A percentile compares a stretch with the other conserved stretches of the same genome.
Conservation (phyloP, 1,139 yeast species). For the Zygosaccharomyces sapae region DNA sequence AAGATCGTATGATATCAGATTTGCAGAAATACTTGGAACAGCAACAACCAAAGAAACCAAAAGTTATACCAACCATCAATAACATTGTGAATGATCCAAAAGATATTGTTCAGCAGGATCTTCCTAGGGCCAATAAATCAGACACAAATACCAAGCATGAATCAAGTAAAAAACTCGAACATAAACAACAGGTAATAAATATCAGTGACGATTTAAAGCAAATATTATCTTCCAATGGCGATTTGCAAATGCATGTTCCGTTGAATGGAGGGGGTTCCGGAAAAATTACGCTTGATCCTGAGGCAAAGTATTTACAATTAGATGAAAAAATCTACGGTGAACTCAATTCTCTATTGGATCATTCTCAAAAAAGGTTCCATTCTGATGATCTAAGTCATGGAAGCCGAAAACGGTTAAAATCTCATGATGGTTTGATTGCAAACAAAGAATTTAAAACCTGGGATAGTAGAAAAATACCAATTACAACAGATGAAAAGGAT, state of each 20-base stretch:
- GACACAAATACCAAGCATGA: background rate
- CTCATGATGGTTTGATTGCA: background rate
- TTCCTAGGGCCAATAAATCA: background rate
- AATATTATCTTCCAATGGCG: conserved; percentile 7
- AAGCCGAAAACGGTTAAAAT: background rate
- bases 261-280: conserved; percentile 5
- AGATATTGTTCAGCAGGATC: background rate
- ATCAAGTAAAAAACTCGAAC: background rate
- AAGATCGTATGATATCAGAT: conserved; percentile 19
- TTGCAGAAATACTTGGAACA: conserved; percentile 17
- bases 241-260: conserved; percentile 9
- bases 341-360: background rate
- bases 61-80: background rate
- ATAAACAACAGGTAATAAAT: background rate
- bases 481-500: conserved; percentile 2
- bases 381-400: background rate
- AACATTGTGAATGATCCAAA: background rate
- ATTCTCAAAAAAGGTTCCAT: background rate
- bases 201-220: background rate
- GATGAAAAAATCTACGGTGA: conserved; percentile 9
- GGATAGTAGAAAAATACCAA: background rate
- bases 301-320: conserved; percentile 15
- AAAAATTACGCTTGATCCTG: conserved; percentile 15
- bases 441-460: background rate
- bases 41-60: conserved; percentile 1